Base-by-base conservation (phyloP, 2,329 filamentous ascomycete genomes). In the Cladosporium sp. region DNA sequence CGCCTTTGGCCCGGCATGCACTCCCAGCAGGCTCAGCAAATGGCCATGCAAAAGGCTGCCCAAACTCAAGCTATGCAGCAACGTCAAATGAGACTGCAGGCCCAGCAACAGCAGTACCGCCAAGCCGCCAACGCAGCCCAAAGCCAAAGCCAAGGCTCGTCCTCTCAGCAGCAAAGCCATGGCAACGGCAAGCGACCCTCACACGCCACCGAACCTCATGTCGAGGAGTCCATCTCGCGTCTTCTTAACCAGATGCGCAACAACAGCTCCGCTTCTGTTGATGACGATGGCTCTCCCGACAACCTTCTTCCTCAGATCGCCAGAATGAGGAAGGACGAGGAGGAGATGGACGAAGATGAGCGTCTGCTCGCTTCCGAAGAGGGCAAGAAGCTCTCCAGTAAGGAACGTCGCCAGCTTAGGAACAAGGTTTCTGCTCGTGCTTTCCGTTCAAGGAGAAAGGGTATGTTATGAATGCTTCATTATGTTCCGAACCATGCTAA, bases 291-390 rank as follows among this genome's bases (percentile, higher is more conserved):
- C 36, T 78, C 78, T 36, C 74, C 78, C 30, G 73, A 78, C 38
- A 76, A 77, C 68, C 77, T 84, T 14, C 78, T 89, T n/a, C 84
- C 88, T 65, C 90, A 92, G 76, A 86, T 92, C 72, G 84, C 90
- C 59, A 90, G 89, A 69, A 81, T 87, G 69, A 93, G 90, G 85
- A 98, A 98, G 85, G 93, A 97, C 54, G 93, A 98, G 74, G 93
- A 97, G 68, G 94, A 98, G 63, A 98, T 99, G 94, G 95, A 99
- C 73, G 94, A 97, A 78, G 95, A 98, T 74, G 95, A 98, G 84
- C 87, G 92, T 71, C 84, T 97, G 11, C 84, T 97, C 58, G 92
- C 92, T n/a, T 97, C 93, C 68, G 95, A 99, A 75, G 94, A 97
- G 81, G 95, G 94, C 74, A 99, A 99, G 89, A 97, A 97, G 84